Base-by-base conservation (phyloP, 2,329 filamentous ascomycete genomes). In the Scopulariopsis brevicaulis region DNA sequence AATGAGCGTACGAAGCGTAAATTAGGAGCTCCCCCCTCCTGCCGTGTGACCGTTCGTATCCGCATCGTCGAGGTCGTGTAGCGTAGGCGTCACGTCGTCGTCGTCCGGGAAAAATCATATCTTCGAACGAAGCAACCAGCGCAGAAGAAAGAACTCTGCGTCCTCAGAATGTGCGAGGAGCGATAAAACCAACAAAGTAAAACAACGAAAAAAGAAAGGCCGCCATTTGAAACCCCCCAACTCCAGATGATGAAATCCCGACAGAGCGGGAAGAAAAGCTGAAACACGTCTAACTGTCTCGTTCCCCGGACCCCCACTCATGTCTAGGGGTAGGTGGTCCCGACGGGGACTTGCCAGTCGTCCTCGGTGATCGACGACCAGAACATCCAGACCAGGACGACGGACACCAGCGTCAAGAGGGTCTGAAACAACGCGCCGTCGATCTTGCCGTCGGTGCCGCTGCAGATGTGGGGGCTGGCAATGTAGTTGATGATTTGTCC, bases 301-400 rank as follows among this genome's bases (percentile, higher is more conserved):
- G 34, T 37, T 7, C 14, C 7, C 34, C 7, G n/a, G 22, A n/a
- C 46, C 22, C 22, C 20, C n/a, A n/a, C n/a, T 22, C 15, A 46
- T 10, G 20, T 35, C 57, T 63, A 65, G 48, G 59, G 71, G 62
- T 80, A 80, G 56, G 71, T 64, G 53, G 64, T 69, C 58, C 70
- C 70, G 11, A 70, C 71, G 37, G 77, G 74, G 71, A 81, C 80
- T 20, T 92, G 90, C 94, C 94, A 99, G 75, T 96, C 93, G 67
- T 99, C 94, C 73, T 99, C 94, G 18, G 94, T 99, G 66, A 99
- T 99, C 74, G 91, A 96, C 53, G 91, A 96, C 94, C 94, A 99
- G 78, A 99, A 99, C 59, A 89, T 72, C 92, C 94, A 99, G 63
- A 96, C 75, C 73, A 84, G 84, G 20, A 90, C 79, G 4, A 99